phyloP scores from a whole-genome alignment of 2,329 filamentous ascomycete species.

The Rugonectria rugulosa region DNA sequence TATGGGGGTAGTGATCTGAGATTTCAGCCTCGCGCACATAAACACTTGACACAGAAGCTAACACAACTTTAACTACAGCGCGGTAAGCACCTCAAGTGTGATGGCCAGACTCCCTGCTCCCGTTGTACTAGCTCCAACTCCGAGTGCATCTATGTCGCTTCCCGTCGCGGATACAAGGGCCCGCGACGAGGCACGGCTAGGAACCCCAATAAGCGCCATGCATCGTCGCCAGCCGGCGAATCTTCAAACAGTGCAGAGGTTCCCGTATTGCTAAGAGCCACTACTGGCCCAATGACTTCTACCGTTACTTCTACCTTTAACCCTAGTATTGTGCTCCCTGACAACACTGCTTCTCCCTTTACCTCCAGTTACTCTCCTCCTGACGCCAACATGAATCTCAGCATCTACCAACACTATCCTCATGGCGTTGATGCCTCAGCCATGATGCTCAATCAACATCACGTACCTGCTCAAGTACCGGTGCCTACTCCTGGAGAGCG shows the following conservation, averaged over 20 bases:
- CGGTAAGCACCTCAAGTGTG: conserved; percentile 77
- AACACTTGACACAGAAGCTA: conserved; percentile 5
- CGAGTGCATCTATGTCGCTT: conserved; percentile 76
- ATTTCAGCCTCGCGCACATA: background rate
- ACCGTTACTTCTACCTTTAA: conserved; percentile 19
- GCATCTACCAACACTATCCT: conserved; percentile 27
- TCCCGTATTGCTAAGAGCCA: conserved; percentile 52
- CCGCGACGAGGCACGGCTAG: conserved; percentile 47
- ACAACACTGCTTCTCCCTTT: conserved; percentile 33
- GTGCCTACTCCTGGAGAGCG: conserved; percentile 54
- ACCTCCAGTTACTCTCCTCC: conserved; percentile 17
- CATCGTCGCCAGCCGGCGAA: conserved; percentile 48
- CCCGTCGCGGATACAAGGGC: conserved; percentile 78
- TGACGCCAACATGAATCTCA: conserved; percentile 18
- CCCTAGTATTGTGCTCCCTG: conserved; percentile 21
- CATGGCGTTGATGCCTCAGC: conserved; percentile 32
- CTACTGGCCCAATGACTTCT: conserved; percentile 25
- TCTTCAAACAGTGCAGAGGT: conserved; percentile 36
- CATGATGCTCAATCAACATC: conserved; percentile 27
- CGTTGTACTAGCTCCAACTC: conserved; percentile 67
- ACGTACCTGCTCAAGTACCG: conserved; percentile 30
- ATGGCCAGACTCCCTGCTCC: conserved; percentile 73
- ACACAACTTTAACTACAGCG: conserved; percentile 49
- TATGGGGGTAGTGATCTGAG: background rate
- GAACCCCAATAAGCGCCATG: conserved; percentile 60